These are phyloP conservation scores for Falciphora oryzae DNA, from an alignment of 2,329 filamentous ascomycete genomes.

Conservation along the genomic window DNA sequence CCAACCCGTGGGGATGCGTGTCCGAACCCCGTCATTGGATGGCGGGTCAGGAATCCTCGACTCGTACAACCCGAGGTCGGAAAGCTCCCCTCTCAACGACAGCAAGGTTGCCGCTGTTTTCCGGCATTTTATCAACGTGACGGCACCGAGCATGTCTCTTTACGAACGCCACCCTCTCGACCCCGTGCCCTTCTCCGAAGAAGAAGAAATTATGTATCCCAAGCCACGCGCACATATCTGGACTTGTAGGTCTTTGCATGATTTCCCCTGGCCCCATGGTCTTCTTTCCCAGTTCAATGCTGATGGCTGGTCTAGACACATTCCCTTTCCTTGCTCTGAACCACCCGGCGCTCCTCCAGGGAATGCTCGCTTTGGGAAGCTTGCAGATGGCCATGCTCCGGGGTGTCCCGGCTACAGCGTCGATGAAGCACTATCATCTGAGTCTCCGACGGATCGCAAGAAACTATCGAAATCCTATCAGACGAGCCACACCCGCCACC, in stretches of 20 bases:
- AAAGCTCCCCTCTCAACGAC: constrained; percentile 71
- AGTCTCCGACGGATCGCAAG: constrained; percentile 72
- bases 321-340: constrained; percentile 79
- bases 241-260: constrained; percentile 45
- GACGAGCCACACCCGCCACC: constrained; percentile 70
- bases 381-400: constrained; percentile 84
- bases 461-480: constrained; percentile 63
- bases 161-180: constrained; percentile 80
- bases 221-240: constrained; percentile 59
- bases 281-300: neutral
- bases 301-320: constrained; percentile 46
- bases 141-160: constrained; percentile 77
- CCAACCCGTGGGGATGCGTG: constrained; percentile 34
- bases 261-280: neutral
- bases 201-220: constrained; percentile 34
- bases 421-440: constrained; percentile 87
- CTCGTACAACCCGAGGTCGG: constrained; percentile 59
- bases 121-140: constrained; percentile 86
- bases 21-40: constrained; percentile 41
- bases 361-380: constrained; percentile 81
- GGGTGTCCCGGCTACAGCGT: constrained; percentile 66
- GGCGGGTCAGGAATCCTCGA: constrained; percentile 46
- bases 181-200: constrained; percentile 33
- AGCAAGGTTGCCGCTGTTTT: constrained; percentile 77
- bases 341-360: constrained; percentile 82